Evolutionary conservation across 768 basidiomycete genomes (phyloP).

Genomic region (Tubosaeta sp.): DNA sequence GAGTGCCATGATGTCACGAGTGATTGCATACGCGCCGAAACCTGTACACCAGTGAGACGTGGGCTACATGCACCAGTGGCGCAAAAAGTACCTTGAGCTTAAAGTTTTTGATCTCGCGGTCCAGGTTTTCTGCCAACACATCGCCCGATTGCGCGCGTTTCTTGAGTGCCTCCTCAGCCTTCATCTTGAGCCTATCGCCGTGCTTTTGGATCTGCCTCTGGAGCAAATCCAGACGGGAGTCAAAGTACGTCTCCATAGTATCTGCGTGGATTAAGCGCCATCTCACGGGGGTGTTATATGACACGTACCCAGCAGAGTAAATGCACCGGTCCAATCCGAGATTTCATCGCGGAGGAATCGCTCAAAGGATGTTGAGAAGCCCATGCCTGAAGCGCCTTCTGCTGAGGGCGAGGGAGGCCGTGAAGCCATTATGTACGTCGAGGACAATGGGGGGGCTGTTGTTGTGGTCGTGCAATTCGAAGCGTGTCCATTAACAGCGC

Average conservation of each 20-base stretch:
- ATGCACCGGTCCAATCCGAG: conserved; percentile 74
- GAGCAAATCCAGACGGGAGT: conserved; percentile 79
- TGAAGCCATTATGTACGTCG: conserved; percentile 30
- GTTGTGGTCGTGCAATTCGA: conserved; percentile 4
- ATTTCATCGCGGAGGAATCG: conserved; percentile 71
- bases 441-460: conserved; percentile 14
- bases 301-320: conserved; percentile 75
- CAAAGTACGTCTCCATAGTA: conserved; percentile 93
- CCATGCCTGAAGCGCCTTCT: conserved; percentile 34
- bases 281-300: neutral
- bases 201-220: conserved; percentile 86
- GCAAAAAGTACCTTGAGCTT: conserved; percentile 66
- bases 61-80: neutral
- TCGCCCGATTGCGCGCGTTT: conserved; percentile 54
- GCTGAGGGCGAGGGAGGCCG: conserved; percentile 38
- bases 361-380: conserved; percentile 68
- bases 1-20: conserved; percentile 90
- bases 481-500: neutral
- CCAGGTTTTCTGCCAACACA: conserved; percentile 68
- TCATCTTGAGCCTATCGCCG: conserved; percentile 74
- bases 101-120: conserved; percentile 82
- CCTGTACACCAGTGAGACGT: conserved; percentile 39
- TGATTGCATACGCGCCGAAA: conserved; percentile 72
- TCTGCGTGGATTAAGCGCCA: conserved; percentile 41
- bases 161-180: conserved; percentile 80